Evolutionary conservation across 208 protist genomes (phyloP), one percentile per base, ranked within the genome.

Genomic region (Borovskyia barvae): DNA sequence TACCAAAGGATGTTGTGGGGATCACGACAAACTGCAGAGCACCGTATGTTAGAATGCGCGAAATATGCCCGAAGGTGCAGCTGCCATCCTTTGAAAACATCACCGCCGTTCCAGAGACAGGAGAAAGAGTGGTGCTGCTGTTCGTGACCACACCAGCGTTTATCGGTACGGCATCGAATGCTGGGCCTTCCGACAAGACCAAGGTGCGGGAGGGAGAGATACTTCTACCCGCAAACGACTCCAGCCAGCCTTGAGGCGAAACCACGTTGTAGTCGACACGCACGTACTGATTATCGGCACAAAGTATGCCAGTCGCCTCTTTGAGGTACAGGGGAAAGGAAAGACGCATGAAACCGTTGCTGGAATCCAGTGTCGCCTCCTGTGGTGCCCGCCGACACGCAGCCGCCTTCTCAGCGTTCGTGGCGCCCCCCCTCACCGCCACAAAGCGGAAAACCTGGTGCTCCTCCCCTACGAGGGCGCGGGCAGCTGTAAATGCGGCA

Each of bases 181-280:
- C 37, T 19, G 62, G 48, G 6, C 51, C 43, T 12, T 26, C 32
- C 39, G 77, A 84, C 6, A 84, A 62, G 22, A 78, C 60, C 52
- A 84, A 66, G 3, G 59, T 69, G 33, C 42, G 41, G 35, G 48
- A 24, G 40, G 42, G 54, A 41, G 66, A 77, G 15, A 62, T 35
- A 3, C 22, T 41, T 2, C 60, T 68, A 42, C 53, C 68, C 26
- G 72, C 76, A 25, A 86, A 42, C 0, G 64, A 63, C 17, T 47
- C 28, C 19, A 90, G 68, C 69, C 76, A 80, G 22, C 48, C 40
- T 12, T 20, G 46, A 19, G 79, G 55, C 28, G 73, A 69, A 25
- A 78, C 36, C 17, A 86, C 58, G 22, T 47, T 35, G 61, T 90
- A 90, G 63, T 90, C 79, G 14, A 90, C 54, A 20, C 76, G 71